Evolutionary conservation across 257 asterid species (phyloP).

Genomic region (Leptodermis oblonga): DNA sequence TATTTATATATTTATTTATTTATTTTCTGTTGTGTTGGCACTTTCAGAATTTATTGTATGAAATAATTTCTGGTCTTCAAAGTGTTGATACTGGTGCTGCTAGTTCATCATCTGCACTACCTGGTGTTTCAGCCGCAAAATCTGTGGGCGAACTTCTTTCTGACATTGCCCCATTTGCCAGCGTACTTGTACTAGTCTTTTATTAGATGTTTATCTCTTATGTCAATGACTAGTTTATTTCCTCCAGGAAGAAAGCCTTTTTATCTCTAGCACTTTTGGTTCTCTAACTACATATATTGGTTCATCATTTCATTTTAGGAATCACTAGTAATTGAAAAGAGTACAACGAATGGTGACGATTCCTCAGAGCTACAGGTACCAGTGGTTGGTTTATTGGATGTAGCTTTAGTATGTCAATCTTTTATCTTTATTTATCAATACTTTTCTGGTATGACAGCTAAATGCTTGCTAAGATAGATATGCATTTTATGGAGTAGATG

Average conservation of each 20-base stretch:
- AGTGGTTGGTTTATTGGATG: slow-evolving; percentile 9
- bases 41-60: slow-evolving; percentile 62
- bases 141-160: slow-evolving; percentile 69
- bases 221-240: background rate
- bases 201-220: slow-evolving; percentile 8
- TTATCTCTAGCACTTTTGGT: background rate
- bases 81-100: slow-evolving; percentile 62
- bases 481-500: background rate
- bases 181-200: slow-evolving; percentile 34
- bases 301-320: slow-evolving; percentile 45
- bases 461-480: background rate
- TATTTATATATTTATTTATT: background rate
- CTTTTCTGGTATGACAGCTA: background rate
- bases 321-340: slow-evolving; percentile 49
- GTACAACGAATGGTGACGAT: slow-evolving; percentile 31
- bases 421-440: background rate
- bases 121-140: slow-evolving; percentile 49
- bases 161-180: slow-evolving; percentile 57
- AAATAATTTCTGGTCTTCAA: slow-evolving; percentile 75
- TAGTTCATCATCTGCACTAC: slow-evolving; percentile 80
- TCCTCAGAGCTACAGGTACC: slow-evolving; percentile 55
- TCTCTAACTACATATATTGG: slow-evolving; percentile 9
- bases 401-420: background rate
- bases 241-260: background rate
- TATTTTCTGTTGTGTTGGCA: slow-evolving; percentile 17